Percentiles rank a stretch among this genome's conserved stretches.
These are phyloP conservation scores for Paecilomyces formosus DNA, from an alignment of 2,329 filamentous ascomycete genomes.

Conservation along the genomic window DNA sequence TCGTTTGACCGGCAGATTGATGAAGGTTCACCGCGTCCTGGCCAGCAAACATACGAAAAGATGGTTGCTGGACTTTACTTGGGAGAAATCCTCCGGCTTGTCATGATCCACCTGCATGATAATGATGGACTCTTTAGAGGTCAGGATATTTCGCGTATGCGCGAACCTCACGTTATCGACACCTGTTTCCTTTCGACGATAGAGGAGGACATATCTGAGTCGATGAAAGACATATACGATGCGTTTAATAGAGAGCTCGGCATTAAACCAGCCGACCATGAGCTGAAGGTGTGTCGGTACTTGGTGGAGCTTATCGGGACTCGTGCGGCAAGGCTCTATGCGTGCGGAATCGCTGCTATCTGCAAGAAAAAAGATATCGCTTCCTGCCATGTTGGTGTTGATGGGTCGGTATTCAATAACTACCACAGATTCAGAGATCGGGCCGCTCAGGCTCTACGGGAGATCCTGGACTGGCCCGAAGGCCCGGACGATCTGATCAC, in stretches of 20 bases:
- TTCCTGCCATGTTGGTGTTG: slow-evolving; percentile 83
- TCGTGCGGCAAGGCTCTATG: slow-evolving; percentile 80
- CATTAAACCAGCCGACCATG: slow-evolving; percentile 62
- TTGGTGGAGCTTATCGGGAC: slow-evolving; percentile 91
- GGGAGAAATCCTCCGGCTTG: slow-evolving; percentile 82
- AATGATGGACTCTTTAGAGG: slow-evolving; percentile 67
- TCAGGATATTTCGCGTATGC: slow-evolving; percentile 70
- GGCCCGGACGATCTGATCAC: slow-evolving; percentile 4
- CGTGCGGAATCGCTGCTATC: slow-evolving; percentile 93
- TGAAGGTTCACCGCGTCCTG: slow-evolving; percentile 78
- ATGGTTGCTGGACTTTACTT: slow-evolving; percentile 93
- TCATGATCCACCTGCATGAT: slow-evolving; percentile 76
- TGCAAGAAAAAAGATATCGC: slow-evolving; percentile 85
- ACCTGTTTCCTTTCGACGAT: slow-evolving; percentile 84
- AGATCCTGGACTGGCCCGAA: slow-evolving; percentile 63
- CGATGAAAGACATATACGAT: slow-evolving; percentile 74
- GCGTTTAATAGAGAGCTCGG: slow-evolving; percentile 68
- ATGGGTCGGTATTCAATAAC: slow-evolving; percentile 96
- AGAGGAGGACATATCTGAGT: slow-evolving; percentile 88
- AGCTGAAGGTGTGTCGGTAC: slow-evolving; percentile 79
- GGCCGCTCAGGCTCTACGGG: slow-evolving; percentile 73
- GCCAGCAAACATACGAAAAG: slow-evolving; percentile 91
- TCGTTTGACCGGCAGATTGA: slow-evolving; percentile 68
- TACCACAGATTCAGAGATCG: slow-evolving; percentile 94
- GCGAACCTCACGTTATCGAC: slow-evolving; percentile 77